Base-by-base conservation (phyloP, 225 moss, liverwort and hornwort genomes). In the Marchantia paleacea region DNA sequence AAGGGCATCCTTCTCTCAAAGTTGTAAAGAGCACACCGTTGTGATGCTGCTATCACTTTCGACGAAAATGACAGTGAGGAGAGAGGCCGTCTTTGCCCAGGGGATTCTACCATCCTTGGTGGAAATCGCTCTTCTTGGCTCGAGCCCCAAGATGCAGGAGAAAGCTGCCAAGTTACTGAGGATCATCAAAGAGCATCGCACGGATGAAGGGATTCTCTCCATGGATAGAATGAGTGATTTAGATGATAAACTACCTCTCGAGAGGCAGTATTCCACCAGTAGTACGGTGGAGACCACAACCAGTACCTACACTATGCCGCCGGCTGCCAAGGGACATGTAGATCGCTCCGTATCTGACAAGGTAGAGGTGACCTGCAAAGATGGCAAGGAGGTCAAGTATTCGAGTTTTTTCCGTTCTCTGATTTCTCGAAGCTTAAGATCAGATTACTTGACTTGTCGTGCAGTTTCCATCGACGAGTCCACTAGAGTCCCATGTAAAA, bases 161-260 rank as follows among this genome's bases (percentile, higher is more conserved):
- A 84, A 86, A 73, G 86, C 86, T 52, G 81, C 86, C 3, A 86
- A 84, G 73, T 80, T 86, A 66, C 28, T 89, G 80, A 80, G 72
- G 65, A 86, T 86, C 66, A 83, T 89, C 69, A 89, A 85, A 75
- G 86, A 89, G 78, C 88, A 89, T 53, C 82, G 88, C 28, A 80
- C 80, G n/a, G 83, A 85, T 82, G 86, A 86, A 78, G 88, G 88
- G 47, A 84, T 87, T 60, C 84, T 84, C 55, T 84, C 84, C 55
- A 84, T 84, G 83, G 80, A 80, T n/a, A 80, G 80, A 28, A 60
- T 72, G 39, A 55, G 51, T 47, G 81, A 81, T 48, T 69, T 81
- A n/a, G 75, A 81, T 28, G 79, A 75, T 60, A 69, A 62, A 15
- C 58, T 64, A 20, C 76, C 79, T 52, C 48, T 84, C 28, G 84